Conservation (phyloP, 139 green algal genomes). For the Chlorella sp. region DNA sequence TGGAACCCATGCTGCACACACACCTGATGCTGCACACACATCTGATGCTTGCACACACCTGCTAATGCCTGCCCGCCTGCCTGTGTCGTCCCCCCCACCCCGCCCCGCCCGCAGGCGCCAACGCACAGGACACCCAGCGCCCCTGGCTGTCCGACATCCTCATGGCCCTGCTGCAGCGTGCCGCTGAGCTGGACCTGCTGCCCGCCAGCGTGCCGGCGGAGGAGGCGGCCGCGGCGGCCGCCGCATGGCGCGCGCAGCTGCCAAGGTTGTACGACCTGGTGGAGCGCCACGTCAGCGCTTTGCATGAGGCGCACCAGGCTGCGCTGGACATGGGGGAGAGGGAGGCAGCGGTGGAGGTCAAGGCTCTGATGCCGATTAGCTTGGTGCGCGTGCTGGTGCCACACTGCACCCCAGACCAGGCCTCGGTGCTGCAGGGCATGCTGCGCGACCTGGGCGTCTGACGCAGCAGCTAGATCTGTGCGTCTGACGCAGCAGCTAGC, state of each 20-base stretch:
- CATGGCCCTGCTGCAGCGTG: conserved; percentile 63
- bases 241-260: conserved; percentile 42
- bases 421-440: conserved; percentile 24
- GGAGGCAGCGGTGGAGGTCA: conserved; percentile 35
- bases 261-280: conserved; percentile 43
- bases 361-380: conserved; percentile 43
- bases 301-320: conserved; percentile 32
- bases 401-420: conserved; percentile 40
- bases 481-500: not conserved
- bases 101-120: not conserved
- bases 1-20: too few relatives aligned
- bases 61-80: not conserved
- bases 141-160: conserved; percentile 68
- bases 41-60: too few relatives aligned
- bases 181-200: conserved; percentile 61
- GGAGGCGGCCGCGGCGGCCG: not conserved
- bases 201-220: not conserved
- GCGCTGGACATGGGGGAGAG: conserved; percentile 24
- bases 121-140: not conserved
- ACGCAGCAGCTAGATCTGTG: not conserved
- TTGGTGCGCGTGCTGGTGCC: conserved; percentile 50
- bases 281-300: conserved; percentile 43
- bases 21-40: not conserved
- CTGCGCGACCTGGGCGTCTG: conserved; percentile 50
- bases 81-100: too few relatives aligned